Evolutionary conservation across 2,329 filamentous ascomycete genomes (phyloP), one percentile per base, ranked within the genome.

Genomic region (Venturia nashicola): DNA sequence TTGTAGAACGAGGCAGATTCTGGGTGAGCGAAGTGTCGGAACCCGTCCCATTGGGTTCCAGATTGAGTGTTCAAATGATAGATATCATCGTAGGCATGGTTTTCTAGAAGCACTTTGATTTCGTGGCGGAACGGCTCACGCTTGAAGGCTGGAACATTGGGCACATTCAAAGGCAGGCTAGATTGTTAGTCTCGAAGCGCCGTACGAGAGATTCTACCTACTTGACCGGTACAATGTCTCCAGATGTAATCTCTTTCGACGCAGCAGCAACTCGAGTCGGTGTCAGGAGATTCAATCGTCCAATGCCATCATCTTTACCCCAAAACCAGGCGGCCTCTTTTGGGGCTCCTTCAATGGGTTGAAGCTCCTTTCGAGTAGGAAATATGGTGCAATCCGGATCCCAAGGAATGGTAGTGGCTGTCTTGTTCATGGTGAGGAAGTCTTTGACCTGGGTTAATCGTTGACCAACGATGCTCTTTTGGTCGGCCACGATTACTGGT

Each of bases 261-360:
- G 83, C 82, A 12, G 78, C 78, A 59, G 80, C 78, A 43, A 85
- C 82, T 16, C 82, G 76, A 4, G 75, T 71, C 0, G 82, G 82
- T 0, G 82, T 85, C 18, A 84, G 74, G 9, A 85, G 77, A 65
- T 85, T 85, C 54, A 85, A 69, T 55, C 82, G 76, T 14, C 79
- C 79, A 61, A 79, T 72, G 67, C 77, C 73, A 67, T 84, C 82
- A 69, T 83, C 75, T 48, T 80, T 75, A 14, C 83, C 83, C 83
- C 83, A 85, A 34, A 84, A 79, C 83, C 83, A 86, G 20, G 82
- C 82, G 20, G 83, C 82, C 36, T 77, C 80, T 20, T 80, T 74
- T 0, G 82, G 83, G 1, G 81, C 81, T 42, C 78, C 79, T 0
- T 78, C 72, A 44, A 84, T 76, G 23, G 72, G 68, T 23, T 82